Evolutionary conservation across 306 rosid genomes (phyloP), one percentile per base, ranked within the genome.

Genomic region (Rosa persica): DNA sequence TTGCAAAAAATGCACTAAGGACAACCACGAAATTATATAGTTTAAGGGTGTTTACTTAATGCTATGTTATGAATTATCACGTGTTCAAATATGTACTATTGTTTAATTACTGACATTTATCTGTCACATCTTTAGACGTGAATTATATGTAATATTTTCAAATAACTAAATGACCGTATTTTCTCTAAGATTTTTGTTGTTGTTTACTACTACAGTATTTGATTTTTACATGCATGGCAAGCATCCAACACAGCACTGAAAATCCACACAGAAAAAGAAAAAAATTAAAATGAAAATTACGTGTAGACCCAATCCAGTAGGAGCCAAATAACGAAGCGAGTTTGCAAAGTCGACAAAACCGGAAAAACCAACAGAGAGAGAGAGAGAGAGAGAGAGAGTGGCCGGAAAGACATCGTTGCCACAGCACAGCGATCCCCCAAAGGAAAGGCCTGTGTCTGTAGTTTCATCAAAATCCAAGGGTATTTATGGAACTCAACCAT

Each of bases 401-500:
- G 19, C 22, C 46, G 25, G 47, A 76, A 81, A 47, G 70, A 36
- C 36, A 48, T 9, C 22, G 52, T 40, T 12, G 61, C 74, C 22
- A 30, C 49, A 17, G 42, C n/a, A 72, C 34, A 1, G 25, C 46
- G 67, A 60, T n/a, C 12, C 68, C 42, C 20, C 9, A 13, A 58
- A 62, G 62, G 25, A 2, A 19, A 20, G 65, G 84, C 23, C 10
- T 8, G 15, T 20, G 10, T 73, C 36, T 52, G 91, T 86, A 87
- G 89, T 85, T 84, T 83, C 39, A 13, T 0, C 25, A 74, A 86
- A 8, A 85, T 68, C 77, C 27, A 70, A 73, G 97, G 89, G 88
- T 25, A 73, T 75, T 86, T 48, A 1, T 0, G 67, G 62, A 77
- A 69, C 22, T 30, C 39, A 2, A 9, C 62, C 58, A 87, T 76